Base-by-base conservation (phyloP, 495 filamentous ascomycete species). In the Aspergillus leporis region DNA sequence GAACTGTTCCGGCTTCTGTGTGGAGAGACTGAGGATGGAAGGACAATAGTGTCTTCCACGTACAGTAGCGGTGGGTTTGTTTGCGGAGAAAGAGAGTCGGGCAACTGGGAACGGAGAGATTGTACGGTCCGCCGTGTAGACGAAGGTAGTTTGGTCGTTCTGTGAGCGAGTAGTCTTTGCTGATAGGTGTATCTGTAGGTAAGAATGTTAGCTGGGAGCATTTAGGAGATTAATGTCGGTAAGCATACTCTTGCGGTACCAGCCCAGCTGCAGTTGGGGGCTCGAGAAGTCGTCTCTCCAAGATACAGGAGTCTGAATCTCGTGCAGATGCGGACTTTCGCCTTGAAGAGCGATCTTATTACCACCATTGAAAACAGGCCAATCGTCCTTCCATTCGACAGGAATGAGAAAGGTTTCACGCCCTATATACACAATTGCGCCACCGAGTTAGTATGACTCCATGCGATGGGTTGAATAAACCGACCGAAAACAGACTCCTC, bases 341-440 rank as follows among this genome's bases (percentile, higher is more conserved):
- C 65, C 68, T 13, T 72, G 53, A 6, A 80, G 72, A 0, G 69
- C 55, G 22, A 82, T 77, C 49, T 76, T 75, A 10, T 74, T 56
- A 5, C 78, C 74, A 0, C 60, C 58, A 55, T 80, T 79, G 21
- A 83, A 61, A 8, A 82, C 65, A 2, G 79, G 80, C 80, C 80
- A 82, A 54, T 78, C 72, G 41, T 78, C 66, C 12, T 70, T 62
- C 80, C 79, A 82, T 13, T 72, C 63, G 7, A 82, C 61, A 0
- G 76, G 72, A 14, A 74, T 68, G 3, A 83, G 64, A 51, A 81
- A 82, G 0, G 71, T 78, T 60, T 83, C 79, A 8, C 79, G 67
- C 0, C 81, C 80, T 70, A 53, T 43, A 51, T 30, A 18, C 18
- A 12, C 4, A 38, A n/a, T 14, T 14, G 9, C 25, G 25, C 3